Evolutionary conservation across 805 yeast genomes (phyloP).

Genomic region (Myxozyma neglecta): DNA sequence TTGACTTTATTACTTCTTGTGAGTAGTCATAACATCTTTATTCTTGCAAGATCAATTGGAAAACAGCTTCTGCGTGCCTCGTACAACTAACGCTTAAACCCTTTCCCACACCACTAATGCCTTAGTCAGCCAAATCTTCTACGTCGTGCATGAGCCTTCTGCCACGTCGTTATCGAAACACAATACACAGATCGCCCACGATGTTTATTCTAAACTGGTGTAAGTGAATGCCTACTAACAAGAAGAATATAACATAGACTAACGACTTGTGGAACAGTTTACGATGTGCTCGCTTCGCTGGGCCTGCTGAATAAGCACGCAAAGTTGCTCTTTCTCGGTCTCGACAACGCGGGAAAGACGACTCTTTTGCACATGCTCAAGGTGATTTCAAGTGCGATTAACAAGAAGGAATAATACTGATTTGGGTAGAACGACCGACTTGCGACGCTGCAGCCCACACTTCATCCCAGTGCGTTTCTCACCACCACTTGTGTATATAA

Average conservation of each 20-base stretch:
- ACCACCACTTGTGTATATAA: background rate
- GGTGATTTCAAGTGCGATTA: constrained; percentile 18
- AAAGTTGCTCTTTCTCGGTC: constrained; percentile 89
- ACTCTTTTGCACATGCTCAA: constrained; percentile 80
- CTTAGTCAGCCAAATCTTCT: no score
- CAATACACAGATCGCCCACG: no score
- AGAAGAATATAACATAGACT: no score
- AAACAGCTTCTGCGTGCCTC: no score
- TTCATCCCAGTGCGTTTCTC: constrained; percentile 66
- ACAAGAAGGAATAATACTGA: background rate
- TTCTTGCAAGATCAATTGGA: no score
- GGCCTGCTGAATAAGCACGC: constrained; percentile 95
- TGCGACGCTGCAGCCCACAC: constrained; percentile 96
- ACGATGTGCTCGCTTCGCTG: constrained; percentile 72
- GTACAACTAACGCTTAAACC: no score
- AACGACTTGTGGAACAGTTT: constrained; percentile 46
- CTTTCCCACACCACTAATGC: no score
- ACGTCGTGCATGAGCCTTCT: no score
- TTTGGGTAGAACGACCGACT: constrained; percentile 75
- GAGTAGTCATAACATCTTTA: no score
- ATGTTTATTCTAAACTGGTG: constrained; percentile 36
- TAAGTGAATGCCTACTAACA: constrained; percentile 14
- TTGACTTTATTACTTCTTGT: no score
- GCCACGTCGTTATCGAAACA: no score
- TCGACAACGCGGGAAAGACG: constrained; percentile 98